These are phyloP conservation scores for Phialophora macrospora DNA, from an alignment of 2,329 filamentous ascomycete genomes.

Conservation along the genomic window DNA sequence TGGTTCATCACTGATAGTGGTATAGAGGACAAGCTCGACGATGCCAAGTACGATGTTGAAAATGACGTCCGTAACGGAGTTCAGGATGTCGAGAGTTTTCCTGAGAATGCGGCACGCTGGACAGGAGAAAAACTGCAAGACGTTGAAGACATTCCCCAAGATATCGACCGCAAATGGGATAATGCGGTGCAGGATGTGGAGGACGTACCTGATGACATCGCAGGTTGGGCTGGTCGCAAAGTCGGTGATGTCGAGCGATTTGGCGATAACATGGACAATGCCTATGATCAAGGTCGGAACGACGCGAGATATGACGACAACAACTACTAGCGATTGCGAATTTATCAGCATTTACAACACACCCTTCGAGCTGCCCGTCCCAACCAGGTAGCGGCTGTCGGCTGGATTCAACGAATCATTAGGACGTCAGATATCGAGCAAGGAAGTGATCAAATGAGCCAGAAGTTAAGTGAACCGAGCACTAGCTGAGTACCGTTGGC, in stretches of 20 bases:
- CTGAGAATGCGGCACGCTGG: conserved; percentile 52
- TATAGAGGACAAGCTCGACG: conserved; percentile 45
- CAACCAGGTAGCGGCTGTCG: too few species aligned
- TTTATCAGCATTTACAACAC: background rate
- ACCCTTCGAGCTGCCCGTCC: too few species aligned
- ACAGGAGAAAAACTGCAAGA: conserved; percentile 51
- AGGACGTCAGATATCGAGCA: too few species aligned
- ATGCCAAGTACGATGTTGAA: conserved; percentile 44
- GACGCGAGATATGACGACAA: conserved; percentile 29
- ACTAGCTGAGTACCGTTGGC: too few species aligned
- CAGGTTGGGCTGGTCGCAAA: conserved; percentile 48
- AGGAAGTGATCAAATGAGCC: too few species aligned
- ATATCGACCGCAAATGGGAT: conserved; percentile 46
- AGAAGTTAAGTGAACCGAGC: too few species aligned
- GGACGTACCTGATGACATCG: conserved; percentile 46
- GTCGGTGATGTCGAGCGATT: conserved; percentile 52
- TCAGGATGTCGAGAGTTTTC: conserved; percentile 47
- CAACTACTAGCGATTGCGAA: background rate
- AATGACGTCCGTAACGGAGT: conserved; percentile 38
- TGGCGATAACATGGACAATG: conserved; percentile 22
- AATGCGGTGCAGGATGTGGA: conserved; percentile 44
- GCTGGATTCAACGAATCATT: too few species aligned
- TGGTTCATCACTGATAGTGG: conserved; percentile 8
- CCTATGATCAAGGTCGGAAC: conserved; percentile 51
- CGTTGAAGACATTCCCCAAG: conserved; percentile 48